Evolutionary conservation across 2,329 filamentous ascomycete genomes (phyloP), one percentile per base, ranked within the genome.

Genomic region (Fusarium globosum): DNA sequence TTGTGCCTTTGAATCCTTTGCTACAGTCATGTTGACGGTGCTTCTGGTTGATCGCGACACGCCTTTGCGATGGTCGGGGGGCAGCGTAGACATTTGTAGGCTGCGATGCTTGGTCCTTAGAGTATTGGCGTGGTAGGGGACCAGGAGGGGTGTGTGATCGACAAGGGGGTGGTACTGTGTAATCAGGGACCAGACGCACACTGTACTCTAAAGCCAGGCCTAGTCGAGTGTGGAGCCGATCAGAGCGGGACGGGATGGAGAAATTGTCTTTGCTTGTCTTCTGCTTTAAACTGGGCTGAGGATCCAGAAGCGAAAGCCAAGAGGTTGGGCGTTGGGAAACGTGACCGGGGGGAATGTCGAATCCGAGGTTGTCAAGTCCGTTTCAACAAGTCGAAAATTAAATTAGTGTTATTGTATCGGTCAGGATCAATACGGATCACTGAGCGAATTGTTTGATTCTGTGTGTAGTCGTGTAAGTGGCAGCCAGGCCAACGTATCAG

Each of bases 31-130:
- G 82, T 86, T 89, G 84, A 86, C 85, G 81, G 83, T 76, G 72
- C 76, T 80, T 76, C 76, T 79, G 78, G 84, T 80, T 83, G 85
- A 80, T 84, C 83, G 86, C 83, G 84, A 83, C 81, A 84, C 81
- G 81, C 82, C 82, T 80, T 84, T 85, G 82, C 82, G 85, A 80
- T 87, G 83, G 84, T 88, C 88, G 88, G 89, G 89, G 89, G 89
- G 86, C 85, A 87, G 86, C 84, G 86, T 87, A 86, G 89, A 89
- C 90, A 92, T 92, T 91, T 90, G 80, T 81, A 81, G 76, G 74
- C 75, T 79, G 73, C 77, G 79, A 80, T 80, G 75, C 79, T 79
- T 80, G 75, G 80, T 82, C 82, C 43, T 45, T 72, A 72, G 67
- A 76, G 75, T 74, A 74, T 74, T 68, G 71, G 68, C 69, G 75